Evolutionary conservation across 805 yeast species (phyloP).

Genomic region (Jamesozyma piceae): DNA sequence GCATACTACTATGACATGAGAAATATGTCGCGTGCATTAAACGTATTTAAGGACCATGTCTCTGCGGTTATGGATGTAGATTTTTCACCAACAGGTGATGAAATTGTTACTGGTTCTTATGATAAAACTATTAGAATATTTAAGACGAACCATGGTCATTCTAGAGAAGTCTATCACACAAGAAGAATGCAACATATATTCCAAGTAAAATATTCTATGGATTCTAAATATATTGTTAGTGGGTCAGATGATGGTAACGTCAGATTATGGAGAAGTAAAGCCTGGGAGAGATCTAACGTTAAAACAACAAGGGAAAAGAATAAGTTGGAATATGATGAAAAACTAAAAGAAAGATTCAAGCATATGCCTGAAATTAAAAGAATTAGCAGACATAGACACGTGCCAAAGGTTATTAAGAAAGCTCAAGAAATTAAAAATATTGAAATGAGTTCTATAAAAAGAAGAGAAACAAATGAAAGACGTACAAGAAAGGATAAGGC

Average conservation of each 20-base stretch:
- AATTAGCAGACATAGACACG: slow-evolving; percentile 84
- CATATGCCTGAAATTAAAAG: slow-evolving; percentile 94
- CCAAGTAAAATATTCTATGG: slow-evolving; percentile 77
- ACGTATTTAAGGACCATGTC: slow-evolving; percentile 90
- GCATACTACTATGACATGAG: slow-evolving; percentile 95
- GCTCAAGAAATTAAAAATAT: slow-evolving; percentile 77
- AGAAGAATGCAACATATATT: slow-evolving; percentile 96
- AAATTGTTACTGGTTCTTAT: slow-evolving; percentile 88
- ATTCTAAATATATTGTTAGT: slow-evolving; percentile 72
- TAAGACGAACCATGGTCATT: slow-evolving; percentile 73
- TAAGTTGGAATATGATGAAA: slow-evolving; percentile 82
- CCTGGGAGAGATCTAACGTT: slow-evolving; percentile 74
- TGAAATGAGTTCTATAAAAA: slow-evolving; percentile 64
- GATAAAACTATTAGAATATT: slow-evolving; percentile 86
- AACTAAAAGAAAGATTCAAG: slow-evolving; percentile 84
- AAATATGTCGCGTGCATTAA: slow-evolving; percentile 68
- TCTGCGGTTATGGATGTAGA: slow-evolving; percentile 92
- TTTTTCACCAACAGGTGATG: slow-evolving; percentile 95
- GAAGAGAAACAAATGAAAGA: slow-evolving; percentile 75
- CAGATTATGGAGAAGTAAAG: slow-evolving; percentile 83
- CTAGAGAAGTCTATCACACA: slow-evolving; percentile 91
- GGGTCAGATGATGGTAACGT: slow-evolving; percentile 97
- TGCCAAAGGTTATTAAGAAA: slow-evolving; percentile 79
- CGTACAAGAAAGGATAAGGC: slow-evolving; percentile 60
- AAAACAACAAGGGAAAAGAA: slow-evolving; percentile 72